Base-by-base conservation (phyloP, 1,284 basidiomycete species). In the Ustilago loliicola region DNA sequence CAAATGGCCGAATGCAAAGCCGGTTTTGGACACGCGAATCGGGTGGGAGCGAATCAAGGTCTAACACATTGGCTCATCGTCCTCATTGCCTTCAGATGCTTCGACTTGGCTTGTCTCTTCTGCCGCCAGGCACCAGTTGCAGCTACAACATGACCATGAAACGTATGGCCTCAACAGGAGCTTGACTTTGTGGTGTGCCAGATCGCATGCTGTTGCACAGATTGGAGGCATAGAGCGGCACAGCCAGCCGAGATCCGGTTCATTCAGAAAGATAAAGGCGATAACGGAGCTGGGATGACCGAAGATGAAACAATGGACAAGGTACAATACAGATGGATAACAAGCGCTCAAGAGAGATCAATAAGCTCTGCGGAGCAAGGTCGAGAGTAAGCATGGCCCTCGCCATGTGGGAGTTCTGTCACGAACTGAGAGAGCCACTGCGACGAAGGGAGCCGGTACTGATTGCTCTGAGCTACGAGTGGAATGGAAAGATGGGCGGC, bases 1-100 rank as follows among this genome's bases (percentile, higher is more conserved):
- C 50, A 52, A 30, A 19, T 27, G 17, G 11, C 56, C 30, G 23
- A 48, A 60, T 51, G 47, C 60, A 54, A 53, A 61, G 60, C 60
- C 51, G 60, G 51, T 3, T 25, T 47, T 4, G n/a, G 5, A 17
- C n/a, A 19, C n/a, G 21, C 21, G 8, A 19, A 32, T 36, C 32
- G 29, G 51, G 21, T 32, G 51, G 29, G 7, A 55, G 34, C 34
- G 3, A 4, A 23, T 9, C 6, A 7, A 9, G 19, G 40, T 59
- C 57, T 59, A 50, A 59, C 57, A 60, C 13, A 23, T 25, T 4
- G 9, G 1, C n/a, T 45, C n/a, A 17, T 21, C 1, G 40, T 17
- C 40, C 13, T 17, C 17, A 7, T 21, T 42, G n/a, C n/a, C n/a
- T n/a, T n/a, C n/a, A n/a, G n/a, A n/a, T n/a, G n/a, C n/a, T n/a